These are phyloP conservation scores for Nakazawaea peltata DNA, from an alignment of 805 yeast genomes.

Conservation along the genomic window DNA sequence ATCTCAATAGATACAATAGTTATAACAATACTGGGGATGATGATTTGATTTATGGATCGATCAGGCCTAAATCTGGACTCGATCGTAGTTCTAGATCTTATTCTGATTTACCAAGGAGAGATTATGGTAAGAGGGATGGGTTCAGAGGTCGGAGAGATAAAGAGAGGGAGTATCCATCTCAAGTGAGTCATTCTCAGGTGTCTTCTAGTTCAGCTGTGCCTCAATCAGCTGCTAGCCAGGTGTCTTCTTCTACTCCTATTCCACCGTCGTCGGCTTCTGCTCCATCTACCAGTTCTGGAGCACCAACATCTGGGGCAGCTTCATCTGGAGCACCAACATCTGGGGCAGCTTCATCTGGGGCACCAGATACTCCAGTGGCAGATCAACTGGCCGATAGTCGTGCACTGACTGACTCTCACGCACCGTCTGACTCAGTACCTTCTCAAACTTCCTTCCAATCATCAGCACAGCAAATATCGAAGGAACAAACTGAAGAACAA, in stretches of 20 bases:
- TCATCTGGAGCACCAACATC: background rate
- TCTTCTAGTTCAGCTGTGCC: background rate
- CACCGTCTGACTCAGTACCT: no score
- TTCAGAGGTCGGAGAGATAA: no score
- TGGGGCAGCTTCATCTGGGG: background rate
- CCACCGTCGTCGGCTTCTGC: background rate
- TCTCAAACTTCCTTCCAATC: no score
- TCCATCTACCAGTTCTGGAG: background rate
- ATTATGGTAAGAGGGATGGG: no score
- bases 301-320: background rate
- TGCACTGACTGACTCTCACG: no score
- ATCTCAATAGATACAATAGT: background rate
- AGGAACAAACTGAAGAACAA: no score
- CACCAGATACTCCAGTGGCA: background rate
- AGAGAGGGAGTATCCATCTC: background rate
- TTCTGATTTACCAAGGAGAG: background rate
- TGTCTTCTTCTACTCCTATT: background rate
- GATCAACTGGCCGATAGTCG: no score
- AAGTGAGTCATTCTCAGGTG: background rate
- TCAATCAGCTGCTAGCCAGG: background rate
- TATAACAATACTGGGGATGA: slow-evolving; percentile 3
- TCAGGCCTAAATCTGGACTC: slow-evolving; percentile 1
- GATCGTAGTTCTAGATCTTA: background rate
- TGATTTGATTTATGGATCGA: slow-evolving; percentile 10
- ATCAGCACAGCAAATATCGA: no score